These are phyloP conservation scores for Malus asiatica DNA, from an alignment of 306 rosid species.

Conservation along the genomic window DNA sequence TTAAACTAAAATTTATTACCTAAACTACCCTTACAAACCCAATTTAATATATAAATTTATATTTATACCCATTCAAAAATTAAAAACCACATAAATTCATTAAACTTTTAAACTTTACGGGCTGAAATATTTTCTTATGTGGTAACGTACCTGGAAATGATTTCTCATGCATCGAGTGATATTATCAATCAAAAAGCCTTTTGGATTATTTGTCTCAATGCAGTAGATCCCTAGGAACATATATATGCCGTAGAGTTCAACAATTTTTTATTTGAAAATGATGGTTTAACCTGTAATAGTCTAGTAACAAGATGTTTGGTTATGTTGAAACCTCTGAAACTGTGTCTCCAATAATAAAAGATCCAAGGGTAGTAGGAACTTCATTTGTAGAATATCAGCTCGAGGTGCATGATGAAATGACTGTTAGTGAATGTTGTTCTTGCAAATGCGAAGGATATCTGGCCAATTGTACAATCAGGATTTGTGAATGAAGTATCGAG, in stretches of 20 bases:
- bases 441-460: conserved; percentile 46
- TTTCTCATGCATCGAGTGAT: conserved; percentile 54
- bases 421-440: conserved; percentile 36
- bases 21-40: too few species aligned
- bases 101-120: too few species aligned
- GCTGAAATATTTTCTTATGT: too few species aligned
- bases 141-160: conserved; percentile 18
- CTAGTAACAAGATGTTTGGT: conserved; percentile 21
- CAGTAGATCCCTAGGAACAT: conserved; percentile 38
- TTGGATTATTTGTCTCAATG: conserved; percentile 49
- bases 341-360: too few species aligned
- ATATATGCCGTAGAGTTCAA: conserved; percentile 22
- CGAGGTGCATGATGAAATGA: too few species aligned
- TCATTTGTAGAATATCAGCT: too few species aligned
- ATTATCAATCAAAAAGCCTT: conserved; percentile 58
- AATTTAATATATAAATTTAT: too few species aligned
- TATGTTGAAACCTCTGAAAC: neutral
- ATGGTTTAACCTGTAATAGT: conserved; percentile 11
- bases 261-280: neutral
- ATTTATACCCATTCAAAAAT: too few species aligned
- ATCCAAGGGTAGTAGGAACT: too few species aligned
- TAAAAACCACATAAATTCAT: too few species aligned
- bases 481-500: conserved; percentile 36
- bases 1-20: too few species aligned
- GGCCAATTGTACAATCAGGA: conserved; percentile 56